Conservation (phyloP, 768 basidiomycete genomes). For the Suillus variegatus region DNA sequence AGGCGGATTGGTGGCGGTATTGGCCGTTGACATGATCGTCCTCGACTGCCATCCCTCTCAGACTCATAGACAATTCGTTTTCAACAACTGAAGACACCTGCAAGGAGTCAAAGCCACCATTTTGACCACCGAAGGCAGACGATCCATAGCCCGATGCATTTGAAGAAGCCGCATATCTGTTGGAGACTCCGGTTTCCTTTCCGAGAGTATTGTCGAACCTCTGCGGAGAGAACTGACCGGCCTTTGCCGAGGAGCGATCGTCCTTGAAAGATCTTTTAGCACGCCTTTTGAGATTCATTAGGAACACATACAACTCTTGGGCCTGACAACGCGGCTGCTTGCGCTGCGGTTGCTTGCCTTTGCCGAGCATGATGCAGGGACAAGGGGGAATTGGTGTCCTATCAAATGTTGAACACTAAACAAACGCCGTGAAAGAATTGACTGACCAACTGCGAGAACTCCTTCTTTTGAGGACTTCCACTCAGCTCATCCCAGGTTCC, state of each 20-base stretch:
- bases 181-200: conserved; percentile 39
- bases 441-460: conserved; percentile 50
- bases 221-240: conserved; percentile 55
- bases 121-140: conserved; percentile 32
- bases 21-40: conserved; percentile 46
- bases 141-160: conserved; percentile 34
- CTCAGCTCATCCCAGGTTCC: conserved; percentile 62
- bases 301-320: conserved; percentile 40
- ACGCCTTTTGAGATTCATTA: conserved; percentile 8
- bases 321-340: conserved; percentile 38
- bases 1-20: conserved; percentile 39
- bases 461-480: conserved; percentile 51
- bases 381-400: conserved; percentile 46
- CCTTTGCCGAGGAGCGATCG: conserved; percentile 47
- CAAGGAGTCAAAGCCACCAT: conserved; percentile 36
- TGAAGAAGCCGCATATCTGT: conserved; percentile 50
- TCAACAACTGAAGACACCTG: conserved; percentile 45
- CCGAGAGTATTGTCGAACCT: conserved; percentile 48
- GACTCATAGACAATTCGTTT: conserved; percentile 54
- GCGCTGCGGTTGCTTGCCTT: conserved; percentile 43
- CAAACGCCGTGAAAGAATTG: conserved; percentile 9
- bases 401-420: conserved; percentile 17
- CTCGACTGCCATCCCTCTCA: conserved; percentile 64
- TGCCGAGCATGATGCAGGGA: conserved; percentile 48
- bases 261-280: conserved; percentile 39